Percentiles rank a stretch among this genome's conserved stretches.
Evolutionary conservation across 2,329 filamentous ascomycete species (phyloP).

Genomic region (Trichophyton simii): DNA sequence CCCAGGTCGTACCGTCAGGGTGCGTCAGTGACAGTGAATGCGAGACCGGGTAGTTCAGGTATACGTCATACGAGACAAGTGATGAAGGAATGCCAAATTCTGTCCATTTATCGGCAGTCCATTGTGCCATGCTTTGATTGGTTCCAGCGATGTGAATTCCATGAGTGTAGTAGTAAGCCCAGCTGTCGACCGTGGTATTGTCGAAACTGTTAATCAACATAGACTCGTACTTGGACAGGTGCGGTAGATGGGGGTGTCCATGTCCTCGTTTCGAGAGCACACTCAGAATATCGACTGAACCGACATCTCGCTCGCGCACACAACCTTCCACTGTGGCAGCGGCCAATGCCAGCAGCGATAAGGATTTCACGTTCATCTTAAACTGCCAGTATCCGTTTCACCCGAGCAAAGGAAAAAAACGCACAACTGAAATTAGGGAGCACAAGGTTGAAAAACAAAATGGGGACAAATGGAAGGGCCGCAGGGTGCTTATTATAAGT

Average conservation of each 20-base stretch:
- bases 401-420: background rate
- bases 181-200: constrained; percentile 18
- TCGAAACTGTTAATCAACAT: constrained; percentile 20
- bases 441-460: constrained; percentile 5
- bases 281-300: constrained; percentile 2
- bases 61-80: constrained; percentile 19
- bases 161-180: constrained; percentile 22
- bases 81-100: constrained; percentile 18
- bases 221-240: constrained; percentile 18
- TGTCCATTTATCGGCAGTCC: constrained; percentile 22
- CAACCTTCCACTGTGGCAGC: constrained; percentile 8
- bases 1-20: constrained; percentile 15
- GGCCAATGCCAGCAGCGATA: constrained; percentile 8
- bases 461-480: background rate
- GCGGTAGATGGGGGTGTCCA: constrained; percentile 16
- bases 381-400: background rate
- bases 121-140: constrained; percentile 21
- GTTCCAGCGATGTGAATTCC: constrained; percentile 22
- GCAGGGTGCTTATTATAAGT: background rate
- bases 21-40: constrained; percentile 16
- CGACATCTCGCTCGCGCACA: constrained; percentile 3
- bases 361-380: constrained; percentile 2
- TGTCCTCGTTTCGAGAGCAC: constrained; percentile 15
- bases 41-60: constrained; percentile 21
- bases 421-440: background rate